Evolutionary conservation across 2,329 filamentous ascomycete species (phyloP).

Genomic region (Aureobasidium mangrovei): DNA sequence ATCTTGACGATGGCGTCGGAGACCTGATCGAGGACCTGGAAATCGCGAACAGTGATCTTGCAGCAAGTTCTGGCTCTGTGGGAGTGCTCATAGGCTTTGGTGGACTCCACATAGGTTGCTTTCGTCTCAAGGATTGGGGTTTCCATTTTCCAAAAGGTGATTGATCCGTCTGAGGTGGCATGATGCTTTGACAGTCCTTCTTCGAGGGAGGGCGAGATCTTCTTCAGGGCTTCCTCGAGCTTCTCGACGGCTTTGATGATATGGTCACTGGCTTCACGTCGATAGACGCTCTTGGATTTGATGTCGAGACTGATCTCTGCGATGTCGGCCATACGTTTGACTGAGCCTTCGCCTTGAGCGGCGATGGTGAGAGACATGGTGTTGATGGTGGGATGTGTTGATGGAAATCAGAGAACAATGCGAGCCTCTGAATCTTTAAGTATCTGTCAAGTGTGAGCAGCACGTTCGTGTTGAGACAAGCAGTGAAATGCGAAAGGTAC

Average conservation of each 20-base stretch:
- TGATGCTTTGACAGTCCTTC: not conserved
- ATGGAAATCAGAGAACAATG: not conserved
- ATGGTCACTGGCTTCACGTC: not conserved
- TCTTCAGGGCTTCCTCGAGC: not conserved
- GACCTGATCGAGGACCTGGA: not conserved
- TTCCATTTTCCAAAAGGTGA: not conserved
- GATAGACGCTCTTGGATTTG: not conserved
- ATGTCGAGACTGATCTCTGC: not conserved
- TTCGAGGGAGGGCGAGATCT: not conserved
- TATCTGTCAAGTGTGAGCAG: too few species aligned
- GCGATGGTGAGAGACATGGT: not conserved
- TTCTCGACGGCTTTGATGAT: not conserved
- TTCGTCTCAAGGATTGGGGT: not conserved
- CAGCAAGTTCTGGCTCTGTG: not conserved
- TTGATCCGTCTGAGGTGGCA: not conserved
- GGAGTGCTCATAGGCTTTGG: not conserved
- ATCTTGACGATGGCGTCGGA: not conserved
- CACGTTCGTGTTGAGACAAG: too few species aligned
- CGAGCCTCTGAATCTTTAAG: not conserved
- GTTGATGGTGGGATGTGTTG: too few species aligned
- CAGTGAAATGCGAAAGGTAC: too few species aligned
- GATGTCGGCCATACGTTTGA: not conserved
- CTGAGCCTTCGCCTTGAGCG: not conserved
- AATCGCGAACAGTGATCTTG: not conserved
- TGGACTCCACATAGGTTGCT: not conserved